Conservation (phyloP, 164 flowering plant species). For the Nelumbo lutea region DNA sequence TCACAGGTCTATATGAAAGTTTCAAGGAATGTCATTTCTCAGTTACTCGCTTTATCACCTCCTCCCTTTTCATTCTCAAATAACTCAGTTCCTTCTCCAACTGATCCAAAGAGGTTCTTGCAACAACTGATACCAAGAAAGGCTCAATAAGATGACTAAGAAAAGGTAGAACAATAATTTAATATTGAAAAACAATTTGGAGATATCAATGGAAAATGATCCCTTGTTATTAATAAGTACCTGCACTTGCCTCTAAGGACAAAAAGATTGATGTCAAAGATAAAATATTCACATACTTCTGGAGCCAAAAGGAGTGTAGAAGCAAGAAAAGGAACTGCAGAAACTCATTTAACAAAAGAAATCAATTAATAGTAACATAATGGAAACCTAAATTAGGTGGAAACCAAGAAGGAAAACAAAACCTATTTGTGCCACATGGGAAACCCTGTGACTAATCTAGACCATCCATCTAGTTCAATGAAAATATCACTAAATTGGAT, state of each 20-base stretch:
- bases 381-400: too few species aligned
- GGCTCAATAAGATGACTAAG: not conserved
- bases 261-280: not conserved
- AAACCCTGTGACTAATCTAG: too few species aligned
- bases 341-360: too few species aligned
- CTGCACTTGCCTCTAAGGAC: not conserved
- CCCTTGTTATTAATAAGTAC: not conserved
- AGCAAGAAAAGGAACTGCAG: too few species aligned
- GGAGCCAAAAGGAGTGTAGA: too few species aligned
- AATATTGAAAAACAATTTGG: not conserved
- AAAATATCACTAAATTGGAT: too few species aligned
- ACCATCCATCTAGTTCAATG: too few species aligned
- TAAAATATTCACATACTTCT: not conserved
- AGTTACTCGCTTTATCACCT: constrained; percentile 22
- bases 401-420: too few species aligned
- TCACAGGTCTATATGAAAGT: not conserved
- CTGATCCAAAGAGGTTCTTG: constrained; percentile 26
- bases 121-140: constrained; percentile 25
- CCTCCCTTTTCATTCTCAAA: constrained; percentile 29
- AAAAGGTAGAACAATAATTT: not conserved
- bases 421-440: too few species aligned
- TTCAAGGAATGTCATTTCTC: constrained; percentile 27
- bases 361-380: too few species aligned
- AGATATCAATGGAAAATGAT: not conserved
- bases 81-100: constrained; percentile 35